Evolutionary conservation across 2,329 filamentous ascomycete genomes (phyloP).

Genomic region (Penicillium sp.): DNA sequence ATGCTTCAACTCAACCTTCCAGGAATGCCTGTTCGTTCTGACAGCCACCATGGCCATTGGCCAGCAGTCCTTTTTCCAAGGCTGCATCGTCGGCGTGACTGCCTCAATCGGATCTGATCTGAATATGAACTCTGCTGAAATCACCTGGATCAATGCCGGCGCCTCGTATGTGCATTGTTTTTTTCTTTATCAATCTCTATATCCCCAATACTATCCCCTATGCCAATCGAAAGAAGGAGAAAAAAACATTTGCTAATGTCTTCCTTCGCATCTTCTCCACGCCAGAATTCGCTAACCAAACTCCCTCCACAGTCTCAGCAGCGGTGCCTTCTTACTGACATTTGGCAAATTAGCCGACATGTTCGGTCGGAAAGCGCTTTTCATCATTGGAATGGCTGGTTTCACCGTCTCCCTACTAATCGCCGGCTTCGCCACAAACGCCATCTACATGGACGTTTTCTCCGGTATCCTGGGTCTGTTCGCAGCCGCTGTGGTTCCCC

Average conservation of each 20-base stretch:
- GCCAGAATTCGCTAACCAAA: slow-evolving; percentile 7
- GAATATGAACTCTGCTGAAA: slow-evolving; percentile 64
- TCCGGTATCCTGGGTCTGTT: slow-evolving; percentile 66
- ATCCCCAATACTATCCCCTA: neutral
- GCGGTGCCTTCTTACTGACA: slow-evolving; percentile 65
- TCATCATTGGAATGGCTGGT: slow-evolving; percentile 60
- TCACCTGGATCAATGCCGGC: slow-evolving; percentile 68
- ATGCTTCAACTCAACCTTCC: slow-evolving; percentile 61
- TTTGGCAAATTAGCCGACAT: slow-evolving; percentile 67
- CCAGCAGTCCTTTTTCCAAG: slow-evolving; percentile 61
- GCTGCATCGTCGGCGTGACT: slow-evolving; percentile 62
- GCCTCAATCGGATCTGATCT: slow-evolving; percentile 61
- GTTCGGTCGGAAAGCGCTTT: slow-evolving; percentile 63
- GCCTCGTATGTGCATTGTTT: slow-evolving; percentile 47
- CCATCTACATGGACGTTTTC: slow-evolving; percentile 62
- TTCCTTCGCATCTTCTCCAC: neutral
- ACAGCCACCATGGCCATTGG: slow-evolving; percentile 68
- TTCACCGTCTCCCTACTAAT: slow-evolving; percentile 60
- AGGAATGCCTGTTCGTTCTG: slow-evolving; percentile 66
- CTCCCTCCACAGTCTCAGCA: slow-evolving; percentile 51
- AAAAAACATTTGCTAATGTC: neutral
- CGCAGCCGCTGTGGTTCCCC: slow-evolving; percentile 63
- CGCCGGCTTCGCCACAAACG: slow-evolving; percentile 60
- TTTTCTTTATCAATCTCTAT: neutral
- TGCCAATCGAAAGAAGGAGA: neutral